These are phyloP conservation scores for Starmerella scarabaei DNA, from an alignment of 805 yeast species.

Conservation along the genomic window DNA sequence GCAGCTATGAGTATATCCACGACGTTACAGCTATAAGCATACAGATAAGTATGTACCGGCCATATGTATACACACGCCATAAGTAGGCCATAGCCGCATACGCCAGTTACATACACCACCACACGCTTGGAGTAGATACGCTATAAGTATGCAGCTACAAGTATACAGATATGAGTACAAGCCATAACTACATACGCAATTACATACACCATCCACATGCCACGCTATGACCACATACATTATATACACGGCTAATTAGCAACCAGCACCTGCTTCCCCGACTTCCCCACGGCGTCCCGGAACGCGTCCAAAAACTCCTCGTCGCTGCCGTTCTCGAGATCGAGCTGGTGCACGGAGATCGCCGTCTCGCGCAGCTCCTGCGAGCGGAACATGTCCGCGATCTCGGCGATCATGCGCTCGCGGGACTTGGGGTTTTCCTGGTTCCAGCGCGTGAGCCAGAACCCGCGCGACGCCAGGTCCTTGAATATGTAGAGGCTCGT, in stretches of 20 bases:
- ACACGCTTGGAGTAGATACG: no score
- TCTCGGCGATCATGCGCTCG: constrained; percentile 39
- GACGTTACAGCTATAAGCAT: no score
- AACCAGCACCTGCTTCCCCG: constrained; percentile 22
- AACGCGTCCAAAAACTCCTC: constrained; percentile 34
- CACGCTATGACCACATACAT: no score
- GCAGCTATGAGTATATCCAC: no score
- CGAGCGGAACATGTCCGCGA: constrained; percentile 44
- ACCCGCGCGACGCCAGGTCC: constrained; percentile 72
- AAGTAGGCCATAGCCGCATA: no score
- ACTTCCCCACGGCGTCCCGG: constrained; percentile 31
- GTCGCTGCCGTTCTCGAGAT: constrained; percentile 28
- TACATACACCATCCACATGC: no score
- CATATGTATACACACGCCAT: no score
- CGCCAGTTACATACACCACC: no score
- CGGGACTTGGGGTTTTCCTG: constrained; percentile 48
- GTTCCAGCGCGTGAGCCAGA: constrained; percentile 59
- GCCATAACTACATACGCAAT: no score
- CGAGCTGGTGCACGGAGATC: constrained; percentile 27
- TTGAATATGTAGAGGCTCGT: constrained; percentile 84
- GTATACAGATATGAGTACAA: no score
- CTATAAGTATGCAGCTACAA: no score
- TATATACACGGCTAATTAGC: constrained; percentile 7
- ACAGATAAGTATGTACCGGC: no score
- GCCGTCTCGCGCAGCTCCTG: constrained; percentile 45